These are phyloP conservation scores for Iris pallida DNA, from an alignment of 116 monocot genomes.

Conservation along the genomic window DNA sequence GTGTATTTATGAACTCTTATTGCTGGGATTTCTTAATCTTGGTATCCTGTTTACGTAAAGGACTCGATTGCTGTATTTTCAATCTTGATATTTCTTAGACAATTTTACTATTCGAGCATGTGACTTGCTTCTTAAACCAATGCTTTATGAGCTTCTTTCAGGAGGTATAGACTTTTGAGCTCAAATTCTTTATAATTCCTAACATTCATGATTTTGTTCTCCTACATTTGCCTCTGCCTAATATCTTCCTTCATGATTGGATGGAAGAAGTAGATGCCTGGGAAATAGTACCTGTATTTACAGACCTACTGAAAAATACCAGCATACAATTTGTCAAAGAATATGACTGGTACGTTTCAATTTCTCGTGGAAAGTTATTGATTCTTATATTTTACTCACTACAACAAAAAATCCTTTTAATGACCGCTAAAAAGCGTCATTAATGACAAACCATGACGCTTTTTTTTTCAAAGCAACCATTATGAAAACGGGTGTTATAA, in stretches of 20 bases:
- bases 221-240: not conserved
- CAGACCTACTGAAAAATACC: slow-evolving; percentile 73
- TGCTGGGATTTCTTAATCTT: too few species aligned
- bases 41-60: too few species aligned
- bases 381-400: not conserved
- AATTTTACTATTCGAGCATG: too few species aligned
- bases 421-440: too few species aligned
- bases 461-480: too few species aligned
- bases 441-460: too few species aligned
- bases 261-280: slow-evolving; percentile 89
- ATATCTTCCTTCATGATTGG: slow-evolving; percentile 5
- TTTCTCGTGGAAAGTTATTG: not conserved
- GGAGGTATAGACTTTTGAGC: slow-evolving; percentile 49
- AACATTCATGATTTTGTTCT: not conserved
- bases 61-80: too few species aligned
- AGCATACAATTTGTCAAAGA: slow-evolving; percentile 68
- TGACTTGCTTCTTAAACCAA: slow-evolving; percentile 93
- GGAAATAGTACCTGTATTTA: slow-evolving; percentile 94
- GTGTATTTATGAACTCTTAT: too few species aligned
- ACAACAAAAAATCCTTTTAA: too few species aligned
- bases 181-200: not conserved
- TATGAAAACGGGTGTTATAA: too few species aligned
- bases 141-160: slow-evolving; percentile 94
- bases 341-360: slow-evolving; percentile 84
- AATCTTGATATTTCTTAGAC: too few species aligned